Percentiles rank a stretch among this genome's conserved stretches.
phyloP scores from a whole-genome alignment of 2,329 filamentous ascomycete species.

The Aspergillus phoenicis region DNA sequence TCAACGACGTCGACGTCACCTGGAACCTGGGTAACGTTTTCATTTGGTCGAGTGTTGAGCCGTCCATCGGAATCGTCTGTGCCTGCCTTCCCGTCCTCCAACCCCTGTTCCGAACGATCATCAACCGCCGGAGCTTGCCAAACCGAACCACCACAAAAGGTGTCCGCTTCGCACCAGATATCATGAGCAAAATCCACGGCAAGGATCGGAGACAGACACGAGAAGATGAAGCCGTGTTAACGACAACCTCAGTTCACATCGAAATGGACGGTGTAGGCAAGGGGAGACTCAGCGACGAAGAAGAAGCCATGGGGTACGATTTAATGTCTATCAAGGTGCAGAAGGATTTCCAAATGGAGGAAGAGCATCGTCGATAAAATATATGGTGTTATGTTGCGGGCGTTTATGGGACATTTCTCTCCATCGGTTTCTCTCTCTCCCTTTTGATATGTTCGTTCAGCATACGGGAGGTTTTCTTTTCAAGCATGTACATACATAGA shows the following conservation, averaged over 20 bases:
- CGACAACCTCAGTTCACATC: background rate
- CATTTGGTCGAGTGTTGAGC: constrained; percentile 28
- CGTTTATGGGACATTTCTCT: background rate
- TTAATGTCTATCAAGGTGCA: constrained; percentile 4
- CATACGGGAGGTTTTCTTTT: too few relatives aligned
- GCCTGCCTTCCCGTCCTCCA: constrained; percentile 24
- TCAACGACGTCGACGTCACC: constrained; percentile 21
- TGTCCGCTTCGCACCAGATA: constrained; percentile 1
- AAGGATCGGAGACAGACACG: background rate
- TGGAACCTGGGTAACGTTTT: constrained; percentile 24
- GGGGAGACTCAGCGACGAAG: background rate
- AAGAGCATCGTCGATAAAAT: constrained; percentile 6
- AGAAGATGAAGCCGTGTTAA: constrained; percentile 1
- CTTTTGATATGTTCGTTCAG: too few relatives aligned
- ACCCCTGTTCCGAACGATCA: constrained; percentile 16
- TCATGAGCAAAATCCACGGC: constrained; percentile 6
- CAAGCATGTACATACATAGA: too few relatives aligned
- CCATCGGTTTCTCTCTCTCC: background rate
- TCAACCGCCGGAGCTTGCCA: background rate
- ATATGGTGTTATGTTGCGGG: background rate
- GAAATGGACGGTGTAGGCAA: constrained; percentile 1
- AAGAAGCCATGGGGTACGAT: background rate
- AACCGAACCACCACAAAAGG: background rate
- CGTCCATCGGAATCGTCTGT: constrained; percentile 26
- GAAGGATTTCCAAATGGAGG: background rate